Base-by-base conservation (phyloP, 164 flowering plant species). In the Taxillus chinensis region DNA sequence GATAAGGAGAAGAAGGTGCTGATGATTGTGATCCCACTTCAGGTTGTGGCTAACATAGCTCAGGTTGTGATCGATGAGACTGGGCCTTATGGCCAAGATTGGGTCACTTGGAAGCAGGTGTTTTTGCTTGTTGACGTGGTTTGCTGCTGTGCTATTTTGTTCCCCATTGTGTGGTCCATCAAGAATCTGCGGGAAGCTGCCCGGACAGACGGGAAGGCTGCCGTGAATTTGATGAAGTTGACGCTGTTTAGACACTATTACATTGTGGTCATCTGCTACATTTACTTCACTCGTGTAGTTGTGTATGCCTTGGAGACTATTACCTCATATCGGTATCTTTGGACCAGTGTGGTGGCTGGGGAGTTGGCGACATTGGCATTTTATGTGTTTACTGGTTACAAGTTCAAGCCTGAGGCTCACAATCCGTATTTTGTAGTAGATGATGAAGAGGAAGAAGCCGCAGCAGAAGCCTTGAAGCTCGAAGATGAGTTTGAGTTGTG, bases 81-180 rank as follows among this genome's bases (percentile, higher is more conserved):
- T 2, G 91, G 95, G 5, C 98, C 98, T 1, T 86, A 61, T 50
- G 90, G 75, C 2, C 80, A 81, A 61, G 90, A 83, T 42, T 84
- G 91, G 98, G 59, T 80, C 51, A 87, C 95, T 0, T 90, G 96
- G 98, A 87, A 85, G 71, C 96, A 87, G 71, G 75, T 92, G 3
- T 86, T 92, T 64, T 69, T 92, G 62, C 86, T 92, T 11, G 96
- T 92, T 1, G 96, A 92, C 72, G 87, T 92, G 14, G 68, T 92
- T 12, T 92, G 98, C 57, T 92, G 98, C 62, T 89, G 95, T 27
- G 98, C 98, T 0, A 92, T 92, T 16, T 66, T 92, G 64, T 92
- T 92, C 71, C 98, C 96, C 0, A 88, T 92, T 55, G 93, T 90
- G 3, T 92, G 98, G 98, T 92, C 96, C 2, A 92, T 92, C 57